Base-by-base conservation (phyloP, 371 early-diverging fungal species). In the Mucor circinelloides region DNA sequence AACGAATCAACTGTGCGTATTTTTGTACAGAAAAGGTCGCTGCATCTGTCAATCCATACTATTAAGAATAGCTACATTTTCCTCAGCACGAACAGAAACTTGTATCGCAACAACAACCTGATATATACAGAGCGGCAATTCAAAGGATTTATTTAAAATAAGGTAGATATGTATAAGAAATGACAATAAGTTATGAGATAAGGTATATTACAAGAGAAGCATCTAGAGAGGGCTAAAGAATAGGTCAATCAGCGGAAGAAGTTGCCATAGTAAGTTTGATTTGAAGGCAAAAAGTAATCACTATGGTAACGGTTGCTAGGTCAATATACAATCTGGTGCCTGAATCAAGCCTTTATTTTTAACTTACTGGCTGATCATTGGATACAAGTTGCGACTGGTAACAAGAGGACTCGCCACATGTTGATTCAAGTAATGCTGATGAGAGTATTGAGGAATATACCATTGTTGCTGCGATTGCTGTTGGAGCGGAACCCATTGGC, bases 401-500 rank as follows among this genome's bases (percentile, higher is more conserved):
- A 56, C 19, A 56, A n/a, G 30, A 56, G 56, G 32, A n/a, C 15
- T 56, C 17, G 19, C 56, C 21, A 56, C 31, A n/a, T 56, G 15
- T 32, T 56, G 56, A 8, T 19, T 17, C 56, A 56, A 1, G 19
- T 56, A 56, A 31, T 62, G 44, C 2, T 30, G 25, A 40, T 55
- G 42, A 38, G 55, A 17, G 30, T 67, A 62, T 19, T 62, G 57
- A 9, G 44, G 54, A 38, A 25, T 3, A 40, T 55, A 55, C 54
- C 54, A 63, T 10, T 40, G 36, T 30, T 55, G 63, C 27, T 54
- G 50, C 21, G 46, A 52, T 36, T 36, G 32, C 40, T 60, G 60
- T 27, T 57, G 65, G 9, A 63, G 30, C 7, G 62, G 69, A 17
- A 63, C 44, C 69, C 69, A 68, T 58, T 59, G 60, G n/a, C 64